phyloP scores from a whole-genome alignment of 139 green algal genomes.

The Trebouxia sp. region DNA sequence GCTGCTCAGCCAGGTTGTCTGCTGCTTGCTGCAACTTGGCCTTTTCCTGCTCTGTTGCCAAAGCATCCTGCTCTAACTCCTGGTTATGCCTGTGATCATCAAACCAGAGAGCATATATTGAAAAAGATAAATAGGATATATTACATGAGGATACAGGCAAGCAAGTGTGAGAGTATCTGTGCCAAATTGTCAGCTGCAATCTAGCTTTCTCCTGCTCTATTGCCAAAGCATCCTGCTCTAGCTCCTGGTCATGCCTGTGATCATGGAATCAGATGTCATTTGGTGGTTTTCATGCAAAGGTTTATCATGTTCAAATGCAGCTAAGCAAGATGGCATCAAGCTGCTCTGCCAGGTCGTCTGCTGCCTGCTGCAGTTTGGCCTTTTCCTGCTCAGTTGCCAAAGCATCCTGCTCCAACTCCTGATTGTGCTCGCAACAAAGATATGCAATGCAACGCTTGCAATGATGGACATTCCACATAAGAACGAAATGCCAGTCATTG shows the following conservation, averaged over 20 bases:
- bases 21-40: slow-evolving; percentile 13
- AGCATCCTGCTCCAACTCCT: slow-evolving; percentile 18
- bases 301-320: too few species aligned
- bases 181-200: background rate
- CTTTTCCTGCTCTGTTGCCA: slow-evolving; percentile 19
- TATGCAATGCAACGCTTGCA: too few species aligned
- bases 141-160: too few species aligned
- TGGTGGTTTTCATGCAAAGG: too few species aligned
- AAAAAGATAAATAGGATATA: too few species aligned
- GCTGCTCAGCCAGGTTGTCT: background rate
- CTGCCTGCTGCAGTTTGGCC: slow-evolving; percentile 21
- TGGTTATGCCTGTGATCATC: slow-evolving; percentile 25
- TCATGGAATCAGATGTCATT: too few species aligned
- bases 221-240: slow-evolving; percentile 11
- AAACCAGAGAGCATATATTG: too few species aligned
- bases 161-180: too few species aligned
- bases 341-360: background rate
- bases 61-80: slow-evolving; percentile 11
- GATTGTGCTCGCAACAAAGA: too few species aligned
- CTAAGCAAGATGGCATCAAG: too few species aligned
- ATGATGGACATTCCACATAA: too few species aligned
- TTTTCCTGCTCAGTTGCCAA: slow-evolving; percentile 15
- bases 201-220: slow-evolving; percentile 20
- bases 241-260: slow-evolving; percentile 18
- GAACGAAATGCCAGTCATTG: too few species aligned